These are phyloP conservation scores for Coemansia sp. DNA, from an alignment of 192 early-diverging fungal species.

Conservation along the genomic window DNA sequence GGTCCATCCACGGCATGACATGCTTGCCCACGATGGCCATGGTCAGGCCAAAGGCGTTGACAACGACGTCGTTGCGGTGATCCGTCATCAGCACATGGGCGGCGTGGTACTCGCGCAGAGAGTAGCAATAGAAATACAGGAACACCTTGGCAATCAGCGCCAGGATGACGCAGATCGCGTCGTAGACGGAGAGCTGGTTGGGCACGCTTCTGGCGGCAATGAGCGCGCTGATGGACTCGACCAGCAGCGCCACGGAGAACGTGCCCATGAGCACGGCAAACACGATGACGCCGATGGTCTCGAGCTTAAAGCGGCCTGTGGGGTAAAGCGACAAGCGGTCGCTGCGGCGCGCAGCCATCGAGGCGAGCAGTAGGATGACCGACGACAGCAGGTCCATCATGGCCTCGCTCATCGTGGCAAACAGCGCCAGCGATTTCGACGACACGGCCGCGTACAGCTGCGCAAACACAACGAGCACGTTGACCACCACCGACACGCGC, in stretches of 20 bases:
- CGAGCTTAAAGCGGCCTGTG: conserved; percentile 69
- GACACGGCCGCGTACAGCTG: conserved; percentile 72
- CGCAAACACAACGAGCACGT: conserved; percentile 62
- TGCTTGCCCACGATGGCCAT: conserved; percentile 62
- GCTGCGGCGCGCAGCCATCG: conserved; percentile 54
- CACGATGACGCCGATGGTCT: conserved; percentile 75
- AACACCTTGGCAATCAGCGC: conserved; percentile 61
- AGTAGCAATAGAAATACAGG: conserved; percentile 68
- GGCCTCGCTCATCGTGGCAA: conserved; percentile 77
- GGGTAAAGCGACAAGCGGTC: conserved; percentile 68
- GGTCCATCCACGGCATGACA: conserved; percentile 66
- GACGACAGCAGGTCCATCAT: conserved; percentile 77
- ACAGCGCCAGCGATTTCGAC: conserved; percentile 68
- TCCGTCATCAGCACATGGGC: conserved; percentile 66
- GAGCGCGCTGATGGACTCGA: conserved; percentile 63
- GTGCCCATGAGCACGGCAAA: conserved; percentile 76
- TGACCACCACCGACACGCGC: conserved; percentile 63
- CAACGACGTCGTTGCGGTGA: conserved; percentile 71
- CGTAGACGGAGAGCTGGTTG: conserved; percentile 45
- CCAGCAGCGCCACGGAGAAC: conserved; percentile 64
- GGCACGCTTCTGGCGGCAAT: conserved; percentile 36
- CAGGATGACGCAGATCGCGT: conserved; percentile 53
- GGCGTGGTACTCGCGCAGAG: conserved; percentile 53
- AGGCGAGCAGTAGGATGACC: conserved; percentile 60
- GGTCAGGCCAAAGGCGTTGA: conserved; percentile 67